A percentile compares a stretch with the other conserved stretches of the same genome.
Conservation (phyloP, 495 filamentous ascomycete species). For the Xylaria longipes region DNA sequence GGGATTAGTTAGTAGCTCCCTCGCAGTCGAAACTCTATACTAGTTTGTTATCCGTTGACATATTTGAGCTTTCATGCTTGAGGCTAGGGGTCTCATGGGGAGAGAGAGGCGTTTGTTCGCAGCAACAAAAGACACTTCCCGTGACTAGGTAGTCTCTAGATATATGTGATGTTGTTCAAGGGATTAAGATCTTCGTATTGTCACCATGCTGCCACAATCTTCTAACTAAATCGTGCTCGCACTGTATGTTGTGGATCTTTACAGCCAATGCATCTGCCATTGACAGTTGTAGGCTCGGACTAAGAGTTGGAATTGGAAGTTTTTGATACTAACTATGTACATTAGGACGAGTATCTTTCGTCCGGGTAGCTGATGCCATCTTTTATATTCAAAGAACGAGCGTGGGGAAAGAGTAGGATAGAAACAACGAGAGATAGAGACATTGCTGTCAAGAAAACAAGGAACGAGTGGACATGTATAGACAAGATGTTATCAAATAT, state of each 20-base stretch:
- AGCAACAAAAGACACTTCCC: background rate
- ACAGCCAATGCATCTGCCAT: background rate
- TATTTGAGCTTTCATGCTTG: background rate
- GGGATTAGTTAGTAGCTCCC: background rate
- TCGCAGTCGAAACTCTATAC: background rate
- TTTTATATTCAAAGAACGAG: background rate
- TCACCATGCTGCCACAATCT: background rate
- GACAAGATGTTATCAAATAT: conserved; percentile 1
- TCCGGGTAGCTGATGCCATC: background rate
- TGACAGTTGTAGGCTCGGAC: background rate
- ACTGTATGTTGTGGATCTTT: background rate
- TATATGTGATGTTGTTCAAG: background rate
- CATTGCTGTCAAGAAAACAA: background rate
- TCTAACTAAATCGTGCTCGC: background rate
- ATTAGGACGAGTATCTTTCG: background rate
- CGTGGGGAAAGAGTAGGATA: background rate
- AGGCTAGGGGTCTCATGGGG: background rate
- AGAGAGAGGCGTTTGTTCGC: background rate
- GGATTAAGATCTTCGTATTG: background rate
- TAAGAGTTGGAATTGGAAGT: background rate
- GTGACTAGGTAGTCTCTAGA: background rate
- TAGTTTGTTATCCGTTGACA: background rate
- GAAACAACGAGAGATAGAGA: background rate
- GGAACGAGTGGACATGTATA: background rate
- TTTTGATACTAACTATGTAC: conserved; percentile 11